A percentile compares a stretch with the other conserved stretches of the same genome.
phyloP scores from a whole-genome alignment of 768 basidiomycete genomes.

The Termitomyces sp. region DNA sequence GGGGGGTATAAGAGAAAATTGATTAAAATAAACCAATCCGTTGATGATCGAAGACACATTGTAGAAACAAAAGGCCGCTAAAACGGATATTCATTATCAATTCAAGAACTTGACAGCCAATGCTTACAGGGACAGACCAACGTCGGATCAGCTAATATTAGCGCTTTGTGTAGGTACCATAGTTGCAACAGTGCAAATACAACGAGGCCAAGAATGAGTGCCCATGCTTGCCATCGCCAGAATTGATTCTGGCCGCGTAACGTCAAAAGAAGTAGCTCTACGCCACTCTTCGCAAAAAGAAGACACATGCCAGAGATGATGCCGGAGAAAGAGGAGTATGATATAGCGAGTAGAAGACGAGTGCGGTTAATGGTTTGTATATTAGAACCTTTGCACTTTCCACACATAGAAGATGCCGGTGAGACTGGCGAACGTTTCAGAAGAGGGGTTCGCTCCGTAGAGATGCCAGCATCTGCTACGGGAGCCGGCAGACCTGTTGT shows the following conservation, averaged over 20 bases:
- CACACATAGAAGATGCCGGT: constrained; percentile 19
- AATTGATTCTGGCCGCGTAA: constrained; percentile 75
- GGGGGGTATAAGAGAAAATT: constrained; percentile 65
- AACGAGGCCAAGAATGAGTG: constrained; percentile 65
- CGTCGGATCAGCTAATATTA: constrained; percentile 79
- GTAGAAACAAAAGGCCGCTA: constrained; percentile 92
- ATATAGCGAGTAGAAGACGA: constrained; percentile 65
- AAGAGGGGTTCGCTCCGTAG: constrained; percentile 57
- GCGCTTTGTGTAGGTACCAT: constrained; percentile 78
- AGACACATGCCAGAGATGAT: constrained; percentile 90
- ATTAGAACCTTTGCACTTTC: constrained; percentile 16
- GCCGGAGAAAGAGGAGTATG: constrained; percentile 84
- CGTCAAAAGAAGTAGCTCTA: constrained; percentile 81
- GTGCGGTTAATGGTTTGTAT: constrained; percentile 35
- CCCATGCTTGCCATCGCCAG: constrained; percentile 81
- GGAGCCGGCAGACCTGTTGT: constrained; percentile 30
- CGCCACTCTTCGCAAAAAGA: constrained; percentile 89
- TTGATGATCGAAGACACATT: constrained; percentile 90
- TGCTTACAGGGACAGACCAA: constrained; percentile 79
- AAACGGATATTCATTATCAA: constrained; percentile 7
- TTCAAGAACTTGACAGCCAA: constrained; percentile 1
- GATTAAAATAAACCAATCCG: constrained; percentile 85
- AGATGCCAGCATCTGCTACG: constrained; percentile 22
- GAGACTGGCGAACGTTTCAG: constrained; percentile 33
- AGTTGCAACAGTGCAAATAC: constrained; percentile 76